Conservation (phyloP, 129 eudicot genomes). For the Arctium minus region DNA sequence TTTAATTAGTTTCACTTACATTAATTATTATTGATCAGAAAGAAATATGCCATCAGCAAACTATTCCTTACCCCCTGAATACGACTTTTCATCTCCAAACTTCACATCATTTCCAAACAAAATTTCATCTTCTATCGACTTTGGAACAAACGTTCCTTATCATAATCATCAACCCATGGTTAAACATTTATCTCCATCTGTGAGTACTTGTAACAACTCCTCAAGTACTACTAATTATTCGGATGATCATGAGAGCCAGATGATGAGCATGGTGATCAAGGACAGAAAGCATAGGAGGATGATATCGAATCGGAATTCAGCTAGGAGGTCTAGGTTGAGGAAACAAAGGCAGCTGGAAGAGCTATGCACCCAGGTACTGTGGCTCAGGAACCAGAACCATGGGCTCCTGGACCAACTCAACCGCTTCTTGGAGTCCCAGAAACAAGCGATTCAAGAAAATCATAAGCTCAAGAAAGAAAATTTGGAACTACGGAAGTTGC, state of each 20-base stretch:
- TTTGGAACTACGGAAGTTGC: constrained; percentile 23
- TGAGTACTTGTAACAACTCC: constrained; percentile 13
- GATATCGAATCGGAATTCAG: constrained; percentile 45
- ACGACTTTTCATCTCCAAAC: background rate
- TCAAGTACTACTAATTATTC: background rate
- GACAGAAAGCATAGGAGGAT: constrained; percentile 39
- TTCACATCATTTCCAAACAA: background rate
- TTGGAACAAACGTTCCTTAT: background rate
- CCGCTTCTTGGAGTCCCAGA: constrained; percentile 25
- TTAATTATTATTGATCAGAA: background rate
- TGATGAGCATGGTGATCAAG: constrained; percentile 22
- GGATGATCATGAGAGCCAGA: constrained; percentile 5
- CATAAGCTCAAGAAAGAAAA: constrained; percentile 25
- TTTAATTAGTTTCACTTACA: no score
- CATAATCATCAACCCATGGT: background rate
- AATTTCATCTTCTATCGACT: background rate
- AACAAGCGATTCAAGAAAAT: constrained; percentile 23
- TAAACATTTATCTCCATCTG: background rate
- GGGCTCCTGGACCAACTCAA: constrained; percentile 23
- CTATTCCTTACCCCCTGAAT: background rate
- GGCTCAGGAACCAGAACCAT: constrained; percentile 26
- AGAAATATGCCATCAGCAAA: constrained; percentile 1
- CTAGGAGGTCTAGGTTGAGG: constrained; percentile 39
- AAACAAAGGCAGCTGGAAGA: constrained; percentile 41
- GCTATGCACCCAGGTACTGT: constrained; percentile 29